Percentiles rank a stretch among this genome's conserved stretches.
Conservation (phyloP, 164 flowering plant genomes). For the Warburgia ugandensis region DNA sequence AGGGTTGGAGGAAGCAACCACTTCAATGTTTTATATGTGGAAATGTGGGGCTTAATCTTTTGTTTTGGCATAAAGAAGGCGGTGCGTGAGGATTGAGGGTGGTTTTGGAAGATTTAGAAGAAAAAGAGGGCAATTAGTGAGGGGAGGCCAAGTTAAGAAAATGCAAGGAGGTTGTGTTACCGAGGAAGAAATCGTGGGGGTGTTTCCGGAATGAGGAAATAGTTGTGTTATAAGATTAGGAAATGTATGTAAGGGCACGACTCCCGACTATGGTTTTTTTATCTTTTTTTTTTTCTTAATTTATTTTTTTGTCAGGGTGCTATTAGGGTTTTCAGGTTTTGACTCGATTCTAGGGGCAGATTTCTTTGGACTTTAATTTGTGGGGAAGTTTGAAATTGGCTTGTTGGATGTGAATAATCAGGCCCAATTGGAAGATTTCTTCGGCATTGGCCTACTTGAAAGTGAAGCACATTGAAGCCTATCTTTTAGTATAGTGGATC, state of each 20-base stretch:
- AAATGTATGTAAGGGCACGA: slow-evolving; percentile 22
- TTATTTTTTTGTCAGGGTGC: neutral
- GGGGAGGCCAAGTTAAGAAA: slow-evolving; percentile 18
- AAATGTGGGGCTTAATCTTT: slow-evolving; percentile 14
- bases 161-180: slow-evolving; percentile 24
- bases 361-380: too few relatives aligned
- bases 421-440: too few relatives aligned
- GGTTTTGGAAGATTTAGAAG: neutral
- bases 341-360: too few relatives aligned
- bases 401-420: too few relatives aligned
- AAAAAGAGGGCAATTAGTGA: slow-evolving; percentile 3
- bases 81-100: slow-evolving; percentile 26
- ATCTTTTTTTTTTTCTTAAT: neutral
- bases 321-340: slow-evolving; percentile 23
- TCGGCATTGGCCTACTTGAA: too few relatives aligned
- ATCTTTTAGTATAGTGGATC: too few relatives aligned
- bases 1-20: slow-evolving; percentile 35
- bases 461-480: too few relatives aligned
- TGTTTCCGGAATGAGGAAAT: slow-evolving; percentile 54
- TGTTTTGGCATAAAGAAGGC: slow-evolving; percentile 6
- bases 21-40: slow-evolving; percentile 20
- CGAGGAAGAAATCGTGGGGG: slow-evolving; percentile 65
- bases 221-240: neutral
- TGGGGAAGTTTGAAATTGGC: too few relatives aligned
- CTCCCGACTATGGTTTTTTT: slow-evolving; percentile 27